These are phyloP conservation scores for Kluyveromyces wickerhamii DNA, from an alignment of 805 yeast genomes.

Conservation along the genomic window DNA sequence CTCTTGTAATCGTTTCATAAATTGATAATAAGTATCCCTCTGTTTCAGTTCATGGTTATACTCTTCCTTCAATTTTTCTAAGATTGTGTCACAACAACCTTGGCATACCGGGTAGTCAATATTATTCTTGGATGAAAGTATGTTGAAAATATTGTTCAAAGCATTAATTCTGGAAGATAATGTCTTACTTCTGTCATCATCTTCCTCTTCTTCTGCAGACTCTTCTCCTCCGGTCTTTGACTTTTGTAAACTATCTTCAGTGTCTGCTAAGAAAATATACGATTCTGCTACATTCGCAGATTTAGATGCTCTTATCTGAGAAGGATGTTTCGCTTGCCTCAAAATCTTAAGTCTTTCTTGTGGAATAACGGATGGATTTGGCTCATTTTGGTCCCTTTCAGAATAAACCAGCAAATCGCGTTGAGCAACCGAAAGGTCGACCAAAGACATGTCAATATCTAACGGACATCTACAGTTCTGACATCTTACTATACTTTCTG, in stretches of 20 bases:
- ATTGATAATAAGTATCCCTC: constrained; percentile 67
- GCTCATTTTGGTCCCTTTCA: constrained; percentile 6
- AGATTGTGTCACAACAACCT: constrained; percentile 68
- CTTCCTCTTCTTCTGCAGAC: constrained; percentile 16
- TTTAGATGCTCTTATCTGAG: constrained; percentile 26
- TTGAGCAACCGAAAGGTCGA: constrained; percentile 38
- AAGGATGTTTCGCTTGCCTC: constrained; percentile 13
- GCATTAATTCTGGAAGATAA: constrained; percentile 45
- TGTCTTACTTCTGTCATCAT: constrained; percentile 22
- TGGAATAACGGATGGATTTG: constrained; percentile 14
- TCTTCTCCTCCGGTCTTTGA: constrained; percentile 10
- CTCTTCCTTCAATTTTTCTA: constrained; percentile 56
- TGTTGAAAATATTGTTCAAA: constrained; percentile 59
- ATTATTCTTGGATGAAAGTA: constrained; percentile 63
- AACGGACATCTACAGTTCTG: constrained; percentile 41
- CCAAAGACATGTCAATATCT: constrained; percentile 36
- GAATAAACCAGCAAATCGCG: constrained; percentile 33
- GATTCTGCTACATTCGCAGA: constrained; percentile 19
- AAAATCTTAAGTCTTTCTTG: constrained; percentile 17
- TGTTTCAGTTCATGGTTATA: constrained; percentile 70
- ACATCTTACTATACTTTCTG: constrained; percentile 26
- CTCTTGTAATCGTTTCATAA: constrained; percentile 58
- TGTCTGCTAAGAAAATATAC: constrained; percentile 16
- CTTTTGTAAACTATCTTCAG: constrained; percentile 1
- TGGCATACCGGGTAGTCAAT: constrained; percentile 82